A percentile compares a stretch with the other conserved stretches of the same genome.
Evolutionary conservation across 345 rosid species (phyloP).

Genomic region (Alliaria petiolata): DNA sequence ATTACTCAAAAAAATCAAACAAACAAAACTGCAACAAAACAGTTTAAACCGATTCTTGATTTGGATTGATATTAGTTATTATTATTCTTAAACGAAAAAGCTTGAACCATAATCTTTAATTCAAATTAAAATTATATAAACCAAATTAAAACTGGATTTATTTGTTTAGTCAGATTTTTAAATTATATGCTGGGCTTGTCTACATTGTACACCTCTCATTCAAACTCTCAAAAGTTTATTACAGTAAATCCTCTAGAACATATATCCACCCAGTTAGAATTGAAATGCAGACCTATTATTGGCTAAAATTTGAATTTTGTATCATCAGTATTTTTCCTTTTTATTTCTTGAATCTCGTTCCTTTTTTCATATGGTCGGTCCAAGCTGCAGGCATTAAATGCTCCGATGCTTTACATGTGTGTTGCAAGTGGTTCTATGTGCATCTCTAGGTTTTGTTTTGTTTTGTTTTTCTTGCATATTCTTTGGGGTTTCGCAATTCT

Average conservation of each 20-base stretch:
- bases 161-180: not conserved
- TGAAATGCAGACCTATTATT: not conserved
- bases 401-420: constrained; percentile 27
- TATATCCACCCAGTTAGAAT: not conserved
- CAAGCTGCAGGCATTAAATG: constrained; percentile 28
- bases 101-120: too few species aligned
- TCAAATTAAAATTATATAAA: too few species aligned
- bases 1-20: too few species aligned
- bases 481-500: constrained; percentile 7
- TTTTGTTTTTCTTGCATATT: not conserved
- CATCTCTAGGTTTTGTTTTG: constrained; percentile 19
- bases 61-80: too few species aligned
- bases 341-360: constrained; percentile 2
- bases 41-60: too few species aligned
- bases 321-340: not conserved
- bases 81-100: too few species aligned
- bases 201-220: not conserved
- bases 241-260: too few species aligned
- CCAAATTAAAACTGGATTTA: not conserved
- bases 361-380: constrained; percentile 16
- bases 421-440: constrained; percentile 21
- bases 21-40: too few species aligned
- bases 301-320: not conserved
- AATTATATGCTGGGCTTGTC: not conserved
- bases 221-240: not conserved